phyloP scores from a whole-genome alignment of 164 flowering plant genomes.

The Taxillus chinensis region DNA sequence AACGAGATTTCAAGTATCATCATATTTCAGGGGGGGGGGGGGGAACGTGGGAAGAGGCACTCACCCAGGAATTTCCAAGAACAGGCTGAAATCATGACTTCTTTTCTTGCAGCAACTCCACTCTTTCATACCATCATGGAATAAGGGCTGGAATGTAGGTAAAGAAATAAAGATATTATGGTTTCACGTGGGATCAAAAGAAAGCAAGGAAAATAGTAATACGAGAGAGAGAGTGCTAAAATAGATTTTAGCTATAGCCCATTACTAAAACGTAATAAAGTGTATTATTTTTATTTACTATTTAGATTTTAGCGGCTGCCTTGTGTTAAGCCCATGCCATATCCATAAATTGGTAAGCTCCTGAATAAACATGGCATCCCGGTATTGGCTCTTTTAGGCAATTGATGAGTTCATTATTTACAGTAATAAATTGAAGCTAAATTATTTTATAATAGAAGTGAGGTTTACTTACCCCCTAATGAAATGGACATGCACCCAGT shows the following conservation, averaged over 20 bases:
- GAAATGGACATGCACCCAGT: constrained; percentile 4
- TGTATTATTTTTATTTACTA: too few relatives aligned
- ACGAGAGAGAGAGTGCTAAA: too few relatives aligned
- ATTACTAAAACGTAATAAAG: too few relatives aligned
- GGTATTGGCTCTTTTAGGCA: too few relatives aligned
- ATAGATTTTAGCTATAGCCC: too few relatives aligned
- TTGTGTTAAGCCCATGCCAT: too few relatives aligned
- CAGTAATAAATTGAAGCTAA: neutral
- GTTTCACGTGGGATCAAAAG: neutral
- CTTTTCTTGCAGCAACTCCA: constrained; percentile 99
- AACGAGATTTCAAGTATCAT: too few relatives aligned
- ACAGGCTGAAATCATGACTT: constrained; percentile 94
- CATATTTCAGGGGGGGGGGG: too few relatives aligned
- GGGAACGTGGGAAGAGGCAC: neutral
- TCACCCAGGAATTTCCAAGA: constrained; percentile 87
- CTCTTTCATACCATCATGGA: constrained; percentile 95
- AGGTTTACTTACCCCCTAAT: constrained; percentile 58
- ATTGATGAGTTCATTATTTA: too few relatives aligned
- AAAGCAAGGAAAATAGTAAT: neutral
- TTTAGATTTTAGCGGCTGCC: too few relatives aligned
- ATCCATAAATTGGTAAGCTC: too few relatives aligned
- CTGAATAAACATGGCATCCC: too few relatives aligned
- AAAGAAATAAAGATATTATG: neutral
- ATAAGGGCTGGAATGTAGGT: constrained; percentile 56
- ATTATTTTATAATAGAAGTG: neutral